Evolutionary conservation across 306 rosid genomes (phyloP), one percentile per base, ranked within the genome.

Genomic region (Pyrus betulifolia): DNA sequence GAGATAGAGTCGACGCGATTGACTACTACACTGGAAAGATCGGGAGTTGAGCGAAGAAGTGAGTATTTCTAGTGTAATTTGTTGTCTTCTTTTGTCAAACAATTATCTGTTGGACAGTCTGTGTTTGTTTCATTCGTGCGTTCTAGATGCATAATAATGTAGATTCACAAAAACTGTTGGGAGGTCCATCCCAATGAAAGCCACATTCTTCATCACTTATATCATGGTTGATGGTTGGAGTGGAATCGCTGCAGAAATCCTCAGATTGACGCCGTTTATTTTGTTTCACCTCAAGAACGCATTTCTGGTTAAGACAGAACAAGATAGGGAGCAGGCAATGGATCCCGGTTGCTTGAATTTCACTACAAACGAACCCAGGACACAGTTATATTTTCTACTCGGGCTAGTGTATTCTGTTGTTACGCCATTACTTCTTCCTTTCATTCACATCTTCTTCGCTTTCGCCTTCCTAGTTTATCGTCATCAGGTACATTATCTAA

Each of bases 181-280:
- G 61, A 86, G 88, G 74, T 84, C 97, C 46, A 84, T 94, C 69
- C 98, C 98, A 80, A 89, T 94, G 98, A 92, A 92, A 82, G 98
- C 95, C 40, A 92, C 97, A 27, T 94, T 92, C 88, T 94, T 90
- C 91, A 94, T 94, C 30, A 94, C 98, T 74, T 94, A 94, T 68
- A 76, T 86, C 84, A 92, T 90, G 98, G 84, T 94, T 5, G 98
- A 94, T 70, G 98, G 98, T 21, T 94, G 98, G 97, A 77, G 97
- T 78, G 97, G 98, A 82, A 40, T 94, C 69, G 97, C 97, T 57
- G 94, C 85, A 60, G 97, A 94, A 82, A 84, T 92, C 65, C 84
- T 91, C 44, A 90, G 98, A 84, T 28, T 94, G 87, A 61, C 66
- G 77, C 81, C 97, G 5, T 77, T 94, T 68, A 68, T 81, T 67